Conservation (phyloP, 371 early-diverging fungal genomes). For the Lichtheimia corymbifera region DNA sequence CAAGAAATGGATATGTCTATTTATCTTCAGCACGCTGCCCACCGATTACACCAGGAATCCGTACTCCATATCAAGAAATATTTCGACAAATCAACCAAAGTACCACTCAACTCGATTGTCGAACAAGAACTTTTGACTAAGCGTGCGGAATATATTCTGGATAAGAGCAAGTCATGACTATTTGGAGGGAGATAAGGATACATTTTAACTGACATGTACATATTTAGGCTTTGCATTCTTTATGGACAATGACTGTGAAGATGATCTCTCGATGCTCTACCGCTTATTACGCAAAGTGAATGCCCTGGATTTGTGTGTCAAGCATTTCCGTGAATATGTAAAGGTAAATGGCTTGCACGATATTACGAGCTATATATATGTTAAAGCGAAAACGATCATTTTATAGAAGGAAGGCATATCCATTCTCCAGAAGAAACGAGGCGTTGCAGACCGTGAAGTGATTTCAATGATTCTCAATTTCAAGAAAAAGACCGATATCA, state of each 20-base stretch:
- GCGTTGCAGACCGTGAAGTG: background rate
- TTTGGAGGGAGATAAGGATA: background rate
- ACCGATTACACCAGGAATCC: constrained; percentile 68
- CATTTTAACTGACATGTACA: no score
- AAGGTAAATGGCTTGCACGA: constrained; percentile 26
- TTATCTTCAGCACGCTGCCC: constrained; percentile 69
- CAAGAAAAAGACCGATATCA: constrained; percentile 67
- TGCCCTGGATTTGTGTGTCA: constrained; percentile 32
- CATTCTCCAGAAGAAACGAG: constrained; percentile 23
- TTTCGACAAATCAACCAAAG: constrained; percentile 77
- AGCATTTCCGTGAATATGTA: constrained; percentile 35
- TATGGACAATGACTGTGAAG: constrained; percentile 55
- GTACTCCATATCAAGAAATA: constrained; percentile 67
- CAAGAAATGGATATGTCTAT: constrained; percentile 58
- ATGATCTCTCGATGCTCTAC: constrained; percentile 67
- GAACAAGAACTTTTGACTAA: constrained; percentile 70
- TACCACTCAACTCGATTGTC: constrained; percentile 61
- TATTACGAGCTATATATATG: background rate
- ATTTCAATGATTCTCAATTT: constrained; percentile 43
- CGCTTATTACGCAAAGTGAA: constrained; percentile 37
- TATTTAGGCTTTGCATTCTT: constrained; percentile 61
- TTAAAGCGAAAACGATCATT: background rate
- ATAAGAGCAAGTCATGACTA: constrained; percentile 49
- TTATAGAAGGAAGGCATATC: constrained; percentile 30
- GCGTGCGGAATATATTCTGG: constrained; percentile 65